These are phyloP conservation scores for Metschnikowia hibisci DNA, from an alignment of 805 yeast genomes.

Conservation along the genomic window DNA sequence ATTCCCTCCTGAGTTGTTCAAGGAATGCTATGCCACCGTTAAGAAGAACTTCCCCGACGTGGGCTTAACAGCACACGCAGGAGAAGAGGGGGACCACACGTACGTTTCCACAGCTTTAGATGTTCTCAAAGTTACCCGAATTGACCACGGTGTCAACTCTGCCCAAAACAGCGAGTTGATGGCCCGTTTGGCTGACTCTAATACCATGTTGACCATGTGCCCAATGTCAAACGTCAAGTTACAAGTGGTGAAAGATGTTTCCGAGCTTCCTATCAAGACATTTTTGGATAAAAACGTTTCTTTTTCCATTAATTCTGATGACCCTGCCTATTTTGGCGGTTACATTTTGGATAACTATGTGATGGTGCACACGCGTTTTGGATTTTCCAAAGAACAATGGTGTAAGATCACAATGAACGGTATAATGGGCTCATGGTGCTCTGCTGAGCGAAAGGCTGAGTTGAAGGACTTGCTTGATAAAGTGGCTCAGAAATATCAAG, in stretches of 20 bases:
- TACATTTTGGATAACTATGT: constrained; percentile 73
- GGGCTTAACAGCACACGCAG: constrained; percentile 80
- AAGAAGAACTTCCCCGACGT: constrained; percentile 48
- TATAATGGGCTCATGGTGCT: constrained; percentile 72
- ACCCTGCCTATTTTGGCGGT: constrained; percentile 73
- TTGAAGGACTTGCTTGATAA: constrained; percentile 43
- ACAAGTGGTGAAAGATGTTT: constrained; percentile 65
- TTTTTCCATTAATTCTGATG: constrained; percentile 64
- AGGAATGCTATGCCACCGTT: constrained; percentile 55
- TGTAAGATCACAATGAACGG: constrained; percentile 57
- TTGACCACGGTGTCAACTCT: constrained; percentile 78
- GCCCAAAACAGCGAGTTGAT: constrained; percentile 51
- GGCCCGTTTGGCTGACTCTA: constrained; percentile 50
- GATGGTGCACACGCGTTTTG: constrained; percentile 62
- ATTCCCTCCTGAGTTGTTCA: constrained; percentile 68
- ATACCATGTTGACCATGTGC: constrained; percentile 65
- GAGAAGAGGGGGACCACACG: constrained; percentile 83
- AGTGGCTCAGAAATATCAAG: constrained; percentile 36
- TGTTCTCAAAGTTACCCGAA: constrained; percentile 51
- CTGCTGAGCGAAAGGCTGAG: constrained; percentile 49
- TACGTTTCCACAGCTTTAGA: constrained; percentile 59
- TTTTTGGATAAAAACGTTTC: constrained; percentile 62
- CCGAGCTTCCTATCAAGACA: constrained; percentile 60
- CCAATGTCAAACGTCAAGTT: constrained; percentile 75
- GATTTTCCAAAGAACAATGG: constrained; percentile 61